Base-by-base conservation (phyloP, 495 filamentous ascomycete species). In the Neurospora sp. region DNA sequence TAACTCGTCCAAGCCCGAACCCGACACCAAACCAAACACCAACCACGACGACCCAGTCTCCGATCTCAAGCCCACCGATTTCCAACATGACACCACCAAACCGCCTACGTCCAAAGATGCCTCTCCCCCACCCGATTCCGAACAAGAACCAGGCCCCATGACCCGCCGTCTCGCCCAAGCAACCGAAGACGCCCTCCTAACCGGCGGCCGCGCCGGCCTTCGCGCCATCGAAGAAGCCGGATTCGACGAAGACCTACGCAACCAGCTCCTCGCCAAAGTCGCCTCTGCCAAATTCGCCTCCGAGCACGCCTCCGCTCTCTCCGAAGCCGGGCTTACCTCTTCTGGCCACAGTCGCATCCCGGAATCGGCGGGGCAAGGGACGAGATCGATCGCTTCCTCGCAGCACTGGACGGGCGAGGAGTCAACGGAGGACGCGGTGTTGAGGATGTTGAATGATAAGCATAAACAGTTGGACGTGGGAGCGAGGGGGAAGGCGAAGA, bases 391-490 rank as follows among this genome's bases (percentile, higher is more conserved):
- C 39, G 95, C 96, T 8, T 85, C 86, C 2, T 89, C 91, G 4
- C 81, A 88, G 69, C 86, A 90, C 5, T 99, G 96, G 96, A 89
- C 87, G 10, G 96, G 94, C 20, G 85, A 84, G 18, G 96, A 99
- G 81, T 81, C 82, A 14, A 78, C 89, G 3, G 87, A 90, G 77
- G 94, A 98, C 78, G 85, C 91, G 12, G 88, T 93, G 41, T 83
- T 97, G 37, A 89, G 96, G 47, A 99, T 99, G 96, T 87, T 98
- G 12, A 87, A 89, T 40, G 94, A 98, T 78, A 86, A 91, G 69
- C 82, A 92, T 80, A 92, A 97, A 79, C 93, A 90, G 0, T 80
- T 97, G 79, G 61, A 81, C 41, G 82, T 83, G 31, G 77, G 82
- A 22, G 75, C 86, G 10, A 80, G 83, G 65, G 82, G 75, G 39